Evolutionary conservation across 1,139 yeast species (phyloP).

Genomic region (Kodamaea sp.): DNA sequence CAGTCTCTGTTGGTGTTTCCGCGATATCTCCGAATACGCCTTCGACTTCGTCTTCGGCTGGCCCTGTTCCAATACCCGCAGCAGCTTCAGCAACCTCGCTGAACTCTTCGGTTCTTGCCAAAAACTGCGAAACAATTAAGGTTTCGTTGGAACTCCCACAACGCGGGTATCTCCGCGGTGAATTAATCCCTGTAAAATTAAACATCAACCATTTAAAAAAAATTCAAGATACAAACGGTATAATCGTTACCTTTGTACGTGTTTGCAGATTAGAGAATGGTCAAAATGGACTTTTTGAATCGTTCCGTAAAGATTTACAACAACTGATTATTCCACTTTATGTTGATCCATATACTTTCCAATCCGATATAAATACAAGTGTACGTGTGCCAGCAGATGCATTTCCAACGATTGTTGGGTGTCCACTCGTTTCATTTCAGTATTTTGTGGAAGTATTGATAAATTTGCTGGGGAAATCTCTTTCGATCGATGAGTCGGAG

Average conservation of each 20-base stretch:
- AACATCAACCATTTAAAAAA: constrained; percentile 66
- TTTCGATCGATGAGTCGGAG: constrained; percentile 31
- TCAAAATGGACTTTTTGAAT: constrained; percentile 61
- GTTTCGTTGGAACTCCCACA: constrained; percentile 59
- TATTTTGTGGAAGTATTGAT: constrained; percentile 80
- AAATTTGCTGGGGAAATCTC: constrained; percentile 52
- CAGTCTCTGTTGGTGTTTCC: neutral
- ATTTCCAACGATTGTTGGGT: constrained; percentile 77
- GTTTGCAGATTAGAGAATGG: constrained; percentile 75
- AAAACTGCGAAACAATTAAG: constrained; percentile 37
- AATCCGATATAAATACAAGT: constrained; percentile 57
- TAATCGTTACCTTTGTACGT: constrained; percentile 75
- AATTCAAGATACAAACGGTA: constrained; percentile 69
- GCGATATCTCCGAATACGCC: constrained; percentile 1
- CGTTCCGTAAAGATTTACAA: constrained; percentile 79
- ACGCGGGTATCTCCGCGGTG: constrained; percentile 77
- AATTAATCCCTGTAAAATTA: constrained; percentile 67
- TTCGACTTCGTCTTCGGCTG: neutral
- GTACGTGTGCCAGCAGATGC: constrained; percentile 79
- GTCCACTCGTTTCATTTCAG: constrained; percentile 74
- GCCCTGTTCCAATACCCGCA: constrained; percentile 7
- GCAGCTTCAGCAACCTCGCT: constrained; percentile 1
- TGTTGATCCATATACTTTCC: constrained; percentile 63
- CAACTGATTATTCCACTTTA: constrained; percentile 78
- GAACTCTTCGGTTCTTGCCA: neutral